phyloP scores from a whole-genome alignment of 2,329 filamentous ascomycete species.

The Chlorencoelia australis region DNA sequence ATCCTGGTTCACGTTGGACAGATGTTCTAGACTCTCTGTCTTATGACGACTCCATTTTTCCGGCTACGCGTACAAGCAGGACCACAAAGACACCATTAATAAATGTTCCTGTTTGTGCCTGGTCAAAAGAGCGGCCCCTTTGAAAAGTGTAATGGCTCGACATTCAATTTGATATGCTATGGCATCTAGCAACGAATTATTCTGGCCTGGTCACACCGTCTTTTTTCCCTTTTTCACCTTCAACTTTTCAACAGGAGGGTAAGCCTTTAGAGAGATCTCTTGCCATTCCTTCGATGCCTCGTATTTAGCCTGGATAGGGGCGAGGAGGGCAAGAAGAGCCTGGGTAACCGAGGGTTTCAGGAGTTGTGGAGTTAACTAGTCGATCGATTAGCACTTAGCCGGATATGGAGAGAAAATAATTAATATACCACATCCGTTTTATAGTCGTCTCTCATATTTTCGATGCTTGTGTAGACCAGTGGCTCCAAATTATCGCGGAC shows the following conservation, averaged over 20 bases:
- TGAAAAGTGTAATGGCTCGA: too few relatives aligned
- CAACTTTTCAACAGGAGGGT: slow-evolving; percentile 60
- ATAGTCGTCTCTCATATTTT: slow-evolving; percentile 58
- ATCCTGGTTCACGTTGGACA: too few relatives aligned
- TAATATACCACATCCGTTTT: slow-evolving; percentile 2
- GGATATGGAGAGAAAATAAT: neutral
- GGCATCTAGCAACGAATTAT: too few relatives aligned
- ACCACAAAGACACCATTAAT: too few relatives aligned
- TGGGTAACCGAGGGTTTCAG: slow-evolving; percentile 76
- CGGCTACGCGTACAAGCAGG: too few relatives aligned
- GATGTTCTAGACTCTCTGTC: too few relatives aligned
- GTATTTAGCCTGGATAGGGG: slow-evolving; percentile 68
- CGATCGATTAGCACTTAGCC: slow-evolving; percentile 10
- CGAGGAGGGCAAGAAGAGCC: slow-evolving; percentile 63
- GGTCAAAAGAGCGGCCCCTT: too few relatives aligned
- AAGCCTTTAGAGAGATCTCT: slow-evolving; percentile 64
- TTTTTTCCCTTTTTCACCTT: too few relatives aligned
- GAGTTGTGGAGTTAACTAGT: slow-evolving; percentile 68
- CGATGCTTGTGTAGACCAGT: slow-evolving; percentile 64
- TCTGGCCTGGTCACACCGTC: too few relatives aligned
- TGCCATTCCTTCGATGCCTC: slow-evolving; percentile 69
- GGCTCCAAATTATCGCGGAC: slow-evolving; percentile 59
- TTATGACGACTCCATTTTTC: too few relatives aligned
- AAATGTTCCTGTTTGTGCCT: too few relatives aligned
- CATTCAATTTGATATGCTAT: too few relatives aligned